phyloP scores from a whole-genome alignment of 805 yeast species.

The Cyberlindnera subsufficiens region DNA sequence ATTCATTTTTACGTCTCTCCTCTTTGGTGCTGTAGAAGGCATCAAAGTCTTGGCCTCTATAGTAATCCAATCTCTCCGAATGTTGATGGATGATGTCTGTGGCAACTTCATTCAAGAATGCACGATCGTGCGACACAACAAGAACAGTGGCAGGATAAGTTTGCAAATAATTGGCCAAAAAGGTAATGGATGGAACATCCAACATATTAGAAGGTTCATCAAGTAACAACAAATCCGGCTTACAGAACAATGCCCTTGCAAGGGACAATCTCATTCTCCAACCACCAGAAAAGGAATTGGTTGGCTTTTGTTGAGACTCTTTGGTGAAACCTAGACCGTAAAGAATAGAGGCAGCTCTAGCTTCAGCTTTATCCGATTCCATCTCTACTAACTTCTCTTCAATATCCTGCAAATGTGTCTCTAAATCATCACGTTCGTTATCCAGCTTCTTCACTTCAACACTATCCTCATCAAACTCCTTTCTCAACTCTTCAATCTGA shows the following conservation, averaged over 20 bases:
- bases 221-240: constrained; percentile 85
- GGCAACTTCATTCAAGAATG: constrained; percentile 95
- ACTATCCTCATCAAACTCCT: constrained; percentile 71
- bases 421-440: constrained; percentile 85
- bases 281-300: constrained; percentile 97
- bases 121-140: constrained; percentile 96
- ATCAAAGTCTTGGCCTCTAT: constrained; percentile 91
- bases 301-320: constrained; percentile 76
- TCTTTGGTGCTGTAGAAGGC: constrained; percentile 89
- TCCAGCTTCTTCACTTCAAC: constrained; percentile 75
- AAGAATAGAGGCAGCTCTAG: constrained; percentile 90
- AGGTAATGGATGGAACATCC: constrained; percentile 98
- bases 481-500: constrained; percentile 66
- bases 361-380: constrained; percentile 97
- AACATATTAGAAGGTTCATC: constrained; percentile 99
- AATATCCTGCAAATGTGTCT: constrained; percentile 69
- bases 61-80: constrained; percentile 93
- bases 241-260: constrained; percentile 96
- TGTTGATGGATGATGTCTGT: constrained; percentile 98
- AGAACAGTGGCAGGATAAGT: constrained; percentile 87
- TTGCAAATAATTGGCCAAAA: constrained; percentile 83
- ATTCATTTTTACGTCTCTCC: constrained; percentile 89
- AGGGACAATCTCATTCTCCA: constrained; percentile 99
- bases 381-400: constrained; percentile 81
- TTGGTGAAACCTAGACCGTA: constrained; percentile 91